Evolutionary conservation across 352 stramenopile genomes (phyloP).

Genomic region (Phytopythium chamaehyphon): DNA sequence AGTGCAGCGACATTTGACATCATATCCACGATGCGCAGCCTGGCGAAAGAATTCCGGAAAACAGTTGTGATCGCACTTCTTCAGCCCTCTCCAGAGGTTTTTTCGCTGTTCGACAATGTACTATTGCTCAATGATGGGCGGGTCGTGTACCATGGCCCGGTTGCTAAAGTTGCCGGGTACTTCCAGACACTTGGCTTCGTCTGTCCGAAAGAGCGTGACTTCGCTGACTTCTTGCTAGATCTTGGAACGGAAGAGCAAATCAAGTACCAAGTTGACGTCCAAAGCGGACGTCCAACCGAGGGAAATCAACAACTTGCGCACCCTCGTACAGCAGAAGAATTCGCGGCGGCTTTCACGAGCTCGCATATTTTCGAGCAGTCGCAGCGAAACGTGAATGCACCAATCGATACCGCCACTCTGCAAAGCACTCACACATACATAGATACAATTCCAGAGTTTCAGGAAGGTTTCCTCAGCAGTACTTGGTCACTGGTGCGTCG

Average conservation of each 20-base stretch:
- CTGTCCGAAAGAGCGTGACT: slow-evolving; percentile 31
- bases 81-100: slow-evolving; percentile 63
- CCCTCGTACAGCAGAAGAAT: slow-evolving; percentile 22
- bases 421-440: slow-evolving; percentile 65
- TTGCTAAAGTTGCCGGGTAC: slow-evolving; percentile 21
- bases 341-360: slow-evolving; percentile 19
- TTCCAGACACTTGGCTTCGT: slow-evolving; percentile 40
- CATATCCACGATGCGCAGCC: slow-evolving; percentile 22
- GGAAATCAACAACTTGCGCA: background rate
- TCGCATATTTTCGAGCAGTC: slow-evolving; percentile 17
- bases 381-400: slow-evolving; percentile 15
- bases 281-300: background rate
- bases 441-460: slow-evolving; percentile 50
- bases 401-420: slow-evolving; percentile 10
- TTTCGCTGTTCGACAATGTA: slow-evolving; percentile 53
- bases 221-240: slow-evolving; percentile 46
- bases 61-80: slow-evolving; percentile 79
- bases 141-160: slow-evolving; percentile 72
- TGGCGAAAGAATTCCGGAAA: slow-evolving; percentile 28
- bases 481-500: slow-evolving; percentile 34
- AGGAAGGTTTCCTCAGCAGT: slow-evolving; percentile 22
- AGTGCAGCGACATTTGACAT: slow-evolving; percentile 57
- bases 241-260: slow-evolving; percentile 31
- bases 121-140: slow-evolving; percentile 56
- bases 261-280: slow-evolving; percentile 22